Percentiles rank a stretch among this genome's conserved stretches.
Conservation (phyloP, 768 basidiomycete species). For the Mycena belliarum region DNA sequence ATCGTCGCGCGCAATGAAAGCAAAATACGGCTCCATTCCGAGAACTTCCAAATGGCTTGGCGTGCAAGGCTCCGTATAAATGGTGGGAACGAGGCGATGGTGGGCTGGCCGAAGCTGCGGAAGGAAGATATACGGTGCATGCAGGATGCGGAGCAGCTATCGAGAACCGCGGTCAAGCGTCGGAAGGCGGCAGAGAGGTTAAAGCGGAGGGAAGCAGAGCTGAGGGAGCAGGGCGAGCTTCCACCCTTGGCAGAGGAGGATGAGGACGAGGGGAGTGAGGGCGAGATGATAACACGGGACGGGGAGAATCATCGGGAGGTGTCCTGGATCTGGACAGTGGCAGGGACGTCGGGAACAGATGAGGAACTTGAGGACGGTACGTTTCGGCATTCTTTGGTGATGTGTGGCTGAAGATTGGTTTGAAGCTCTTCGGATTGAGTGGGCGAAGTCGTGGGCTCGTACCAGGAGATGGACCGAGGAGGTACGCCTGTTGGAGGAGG, state of each 20-base stretch:
- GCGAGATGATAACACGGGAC: no score
- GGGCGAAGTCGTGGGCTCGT: no score
- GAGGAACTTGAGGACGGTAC: no score
- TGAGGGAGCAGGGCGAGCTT: neutral
- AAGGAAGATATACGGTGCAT: slow-evolving; percentile 9
- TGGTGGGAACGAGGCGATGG: neutral
- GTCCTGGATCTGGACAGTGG: no score
- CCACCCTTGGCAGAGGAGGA: neutral
- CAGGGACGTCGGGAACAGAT: no score
- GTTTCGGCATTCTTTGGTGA: no score
- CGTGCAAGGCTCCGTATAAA: neutral
- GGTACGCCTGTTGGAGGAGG: no score
- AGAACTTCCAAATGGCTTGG: slow-evolving; percentile 15
- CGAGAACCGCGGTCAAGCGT: neutral
- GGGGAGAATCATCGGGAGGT: no score
- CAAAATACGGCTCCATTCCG: slow-evolving; percentile 8
- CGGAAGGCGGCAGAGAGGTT: neutral
- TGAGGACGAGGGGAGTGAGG: neutral
- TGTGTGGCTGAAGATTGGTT: no score
- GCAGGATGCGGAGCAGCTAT: slow-evolving; percentile 2
- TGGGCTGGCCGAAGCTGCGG: neutral
- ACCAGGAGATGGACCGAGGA: no score
- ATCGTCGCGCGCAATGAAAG: slow-evolving; percentile 5
- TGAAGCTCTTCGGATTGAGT: no score
- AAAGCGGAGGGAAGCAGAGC: neutral